Conservation (phyloP, 2,329 filamentous ascomycete species). For the Alternaria metachromatica region DNA sequence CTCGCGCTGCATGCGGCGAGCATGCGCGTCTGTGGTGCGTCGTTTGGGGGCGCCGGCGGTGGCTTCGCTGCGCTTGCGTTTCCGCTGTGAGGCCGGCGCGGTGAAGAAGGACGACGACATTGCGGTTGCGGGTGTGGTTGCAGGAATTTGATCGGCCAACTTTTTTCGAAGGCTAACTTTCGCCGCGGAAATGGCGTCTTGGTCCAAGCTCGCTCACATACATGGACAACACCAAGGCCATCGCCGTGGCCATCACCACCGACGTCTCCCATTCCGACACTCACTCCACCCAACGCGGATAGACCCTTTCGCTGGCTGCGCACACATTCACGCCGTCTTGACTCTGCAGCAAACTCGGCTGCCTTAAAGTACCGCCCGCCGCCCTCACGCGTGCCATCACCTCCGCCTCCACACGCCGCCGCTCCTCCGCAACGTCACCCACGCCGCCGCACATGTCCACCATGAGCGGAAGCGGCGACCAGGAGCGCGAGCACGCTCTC, state of each 20-base stretch:
- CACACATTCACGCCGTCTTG: not conserved
- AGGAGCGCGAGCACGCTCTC: slow-evolving; percentile 60
- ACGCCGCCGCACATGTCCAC: slow-evolving; percentile 9
- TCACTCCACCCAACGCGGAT: not conserved
- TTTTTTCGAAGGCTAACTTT: slow-evolving; percentile 25
- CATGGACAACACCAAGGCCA: not conserved
- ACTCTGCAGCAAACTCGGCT: not conserved
- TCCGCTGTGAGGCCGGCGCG: slow-evolving; percentile 82
- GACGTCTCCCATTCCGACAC: not conserved
- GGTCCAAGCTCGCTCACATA: slow-evolving; percentile 11
- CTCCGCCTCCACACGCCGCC: not conserved
- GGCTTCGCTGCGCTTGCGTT: slow-evolving; percentile 74
- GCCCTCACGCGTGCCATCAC: not conserved
- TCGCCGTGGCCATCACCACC: not conserved
- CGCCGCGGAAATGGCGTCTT: not conserved
- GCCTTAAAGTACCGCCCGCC: not conserved
- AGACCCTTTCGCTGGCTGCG: not conserved
- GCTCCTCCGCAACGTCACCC: not conserved
- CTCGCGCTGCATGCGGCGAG: slow-evolving; percentile 62
- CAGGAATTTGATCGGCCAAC: slow-evolving; percentile 35
- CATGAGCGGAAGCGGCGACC: slow-evolving; percentile 52
- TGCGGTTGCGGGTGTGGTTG: slow-evolving; percentile 11
- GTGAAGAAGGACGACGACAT: slow-evolving; percentile 95
- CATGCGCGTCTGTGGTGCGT: slow-evolving; percentile 57
- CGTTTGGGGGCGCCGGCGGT: slow-evolving; percentile 66